Evolutionary conservation across 2,329 filamentous ascomycete species (phyloP).

Genomic region (Tolypocladium tundrense): DNA sequence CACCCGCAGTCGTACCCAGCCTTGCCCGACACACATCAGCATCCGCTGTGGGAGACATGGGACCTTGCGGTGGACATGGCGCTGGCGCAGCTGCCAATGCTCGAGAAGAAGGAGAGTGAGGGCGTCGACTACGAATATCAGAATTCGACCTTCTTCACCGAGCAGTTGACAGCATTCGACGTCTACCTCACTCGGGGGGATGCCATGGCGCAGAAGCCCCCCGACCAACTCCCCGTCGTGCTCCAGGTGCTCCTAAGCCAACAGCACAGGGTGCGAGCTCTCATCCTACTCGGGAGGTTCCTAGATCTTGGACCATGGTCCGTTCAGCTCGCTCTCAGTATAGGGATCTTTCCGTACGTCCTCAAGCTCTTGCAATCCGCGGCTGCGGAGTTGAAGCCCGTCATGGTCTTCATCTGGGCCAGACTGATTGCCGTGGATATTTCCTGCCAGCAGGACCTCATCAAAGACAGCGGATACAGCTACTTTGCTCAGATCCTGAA

Average conservation of each 20-base stretch:
- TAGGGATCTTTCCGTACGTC: slow-evolving; percentile 98
- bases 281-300: slow-evolving; percentile 88
- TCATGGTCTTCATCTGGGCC: slow-evolving; percentile 99
- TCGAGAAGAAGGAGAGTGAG: slow-evolving; percentile 68
- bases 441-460: slow-evolving; percentile 82
- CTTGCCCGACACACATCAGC: slow-evolving; percentile 89
- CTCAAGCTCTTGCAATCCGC: slow-evolving; percentile 92
- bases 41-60: slow-evolving; percentile 95
- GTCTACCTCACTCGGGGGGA: slow-evolving; percentile 78
- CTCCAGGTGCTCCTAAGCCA: slow-evolving; percentile 93
- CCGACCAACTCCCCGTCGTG: slow-evolving; percentile 92
- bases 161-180: slow-evolving; percentile 94
- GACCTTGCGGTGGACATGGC: slow-evolving; percentile 95
- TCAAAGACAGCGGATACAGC: slow-evolving; percentile 94
- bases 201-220: slow-evolving; percentile 74
- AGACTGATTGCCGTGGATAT: slow-evolving; percentile 90
- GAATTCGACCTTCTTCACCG: slow-evolving; percentile 92
- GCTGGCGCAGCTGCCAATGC: slow-evolving; percentile 73
- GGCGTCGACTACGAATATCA: slow-evolving; percentile 80
- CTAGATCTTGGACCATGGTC: slow-evolving; percentile 95
- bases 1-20: slow-evolving; percentile 86
- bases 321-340: slow-evolving; percentile 93
- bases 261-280: slow-evolving; percentile 79
- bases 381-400: slow-evolving; percentile 85
- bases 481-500: slow-evolving; percentile 94